These are phyloP conservation scores for Cystobasidium pallidum DNA, from an alignment of 1,284 basidiomycete genomes.

Conservation along the genomic window DNA sequence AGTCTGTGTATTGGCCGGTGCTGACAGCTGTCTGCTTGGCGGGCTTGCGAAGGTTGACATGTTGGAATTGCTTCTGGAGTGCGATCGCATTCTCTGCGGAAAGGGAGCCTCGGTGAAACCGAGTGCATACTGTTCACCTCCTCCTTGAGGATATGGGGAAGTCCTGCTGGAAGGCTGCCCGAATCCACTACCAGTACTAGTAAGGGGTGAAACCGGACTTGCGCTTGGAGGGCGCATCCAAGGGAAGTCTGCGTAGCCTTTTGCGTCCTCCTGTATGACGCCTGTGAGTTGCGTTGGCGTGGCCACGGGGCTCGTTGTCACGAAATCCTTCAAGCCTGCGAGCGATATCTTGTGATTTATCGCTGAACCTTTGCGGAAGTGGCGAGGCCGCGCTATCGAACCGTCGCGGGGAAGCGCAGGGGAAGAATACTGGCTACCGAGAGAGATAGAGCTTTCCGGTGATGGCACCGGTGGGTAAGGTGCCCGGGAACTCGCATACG, in stretches of 20 bases:
- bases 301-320: constrained; percentile 22
- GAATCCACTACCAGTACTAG: neutral
- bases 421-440: constrained; percentile 7
- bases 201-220: neutral
- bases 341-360: constrained; percentile 24
- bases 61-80: constrained; percentile 8
- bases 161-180: neutral
- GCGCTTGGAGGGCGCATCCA: neutral
- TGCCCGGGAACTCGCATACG: neutral
- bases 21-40: constrained; percentile 27
- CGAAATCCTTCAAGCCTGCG: constrained; percentile 25
- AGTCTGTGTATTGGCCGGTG: constrained; percentile 33
- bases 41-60: constrained; percentile 6
- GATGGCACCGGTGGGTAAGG: neutral
- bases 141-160: neutral
- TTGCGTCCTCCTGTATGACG: constrained; percentile 5
- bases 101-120: neutral
- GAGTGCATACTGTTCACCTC: neutral
- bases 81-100: neutral
- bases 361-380: constrained; percentile 34
- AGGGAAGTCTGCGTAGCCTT: constrained; percentile 14
- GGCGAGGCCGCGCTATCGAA: constrained; percentile 10
- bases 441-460: constrained; percentile 15
- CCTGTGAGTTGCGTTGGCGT: constrained; percentile 27
- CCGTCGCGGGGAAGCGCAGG: neutral